These are phyloP conservation scores for Dendrobium officinale DNA, from an alignment of 106 monocot species.

Conservation along the genomic window DNA sequence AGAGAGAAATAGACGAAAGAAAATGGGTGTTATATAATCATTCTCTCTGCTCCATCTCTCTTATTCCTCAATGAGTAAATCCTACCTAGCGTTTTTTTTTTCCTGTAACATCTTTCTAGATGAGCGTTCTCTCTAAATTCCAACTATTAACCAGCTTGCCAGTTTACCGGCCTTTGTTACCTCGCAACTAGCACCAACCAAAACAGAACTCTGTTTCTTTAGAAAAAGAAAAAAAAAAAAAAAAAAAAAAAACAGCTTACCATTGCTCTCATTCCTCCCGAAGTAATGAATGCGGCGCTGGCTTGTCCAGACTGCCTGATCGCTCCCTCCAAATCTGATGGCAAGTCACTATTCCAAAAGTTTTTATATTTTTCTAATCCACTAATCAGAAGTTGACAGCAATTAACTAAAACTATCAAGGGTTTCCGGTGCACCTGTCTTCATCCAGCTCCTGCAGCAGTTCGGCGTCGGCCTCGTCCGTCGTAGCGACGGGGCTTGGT, in stretches of 20 bases:
- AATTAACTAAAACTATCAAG: not conserved
- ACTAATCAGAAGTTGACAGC: not conserved
- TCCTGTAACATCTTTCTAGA: too few species aligned
- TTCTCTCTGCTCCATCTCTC: too few species aligned
- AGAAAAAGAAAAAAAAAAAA: too few species aligned
- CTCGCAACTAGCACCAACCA: too few species aligned
- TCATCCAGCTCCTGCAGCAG: constrained; percentile 24
- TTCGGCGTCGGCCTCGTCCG: not conserved
- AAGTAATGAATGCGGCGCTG: constrained; percentile 41
- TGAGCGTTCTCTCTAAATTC: too few species aligned
- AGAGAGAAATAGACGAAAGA: too few species aligned
- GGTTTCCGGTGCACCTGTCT: constrained; percentile 51
- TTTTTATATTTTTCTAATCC: not conserved
- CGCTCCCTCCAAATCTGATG: constrained; percentile 72
- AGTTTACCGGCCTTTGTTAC: too few species aligned
- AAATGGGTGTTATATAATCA: too few species aligned
- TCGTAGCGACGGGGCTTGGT: not conserved
- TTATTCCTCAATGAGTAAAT: too few species aligned
- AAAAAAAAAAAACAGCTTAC: constrained; percentile 41
- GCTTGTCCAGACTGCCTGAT: constrained; percentile 74
- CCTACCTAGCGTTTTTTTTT: too few species aligned
- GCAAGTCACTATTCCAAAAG: constrained; percentile 59
- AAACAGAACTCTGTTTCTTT: too few species aligned
- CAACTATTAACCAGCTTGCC: too few species aligned
- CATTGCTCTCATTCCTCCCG: constrained; percentile 85